Percentiles rank a stretch among this genome's conserved stretches.
phyloP scores from a whole-genome alignment of 2,329 filamentous ascomycete species.

The Pestalotiopsis sp. region DNA sequence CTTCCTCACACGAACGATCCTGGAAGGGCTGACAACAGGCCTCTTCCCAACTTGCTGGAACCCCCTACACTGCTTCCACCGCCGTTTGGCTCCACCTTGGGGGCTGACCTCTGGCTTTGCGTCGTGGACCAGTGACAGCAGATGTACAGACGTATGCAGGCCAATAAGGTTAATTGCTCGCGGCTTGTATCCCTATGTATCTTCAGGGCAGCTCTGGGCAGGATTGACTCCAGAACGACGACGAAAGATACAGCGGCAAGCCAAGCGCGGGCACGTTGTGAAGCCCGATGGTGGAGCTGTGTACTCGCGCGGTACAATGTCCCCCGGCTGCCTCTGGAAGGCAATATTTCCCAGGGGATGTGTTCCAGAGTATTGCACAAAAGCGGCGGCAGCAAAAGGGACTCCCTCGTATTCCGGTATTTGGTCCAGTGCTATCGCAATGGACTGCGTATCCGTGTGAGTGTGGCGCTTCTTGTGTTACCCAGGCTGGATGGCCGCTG shows the following conservation, averaged over 20 bases:
- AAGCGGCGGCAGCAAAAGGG: slow-evolving; percentile 25
- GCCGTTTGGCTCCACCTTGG: slow-evolving; percentile 24
- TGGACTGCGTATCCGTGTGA: slow-evolving; percentile 33
- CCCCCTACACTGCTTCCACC: slow-evolving; percentile 16
- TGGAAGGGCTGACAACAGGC: not conserved
- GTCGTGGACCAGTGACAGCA: slow-evolving; percentile 28
- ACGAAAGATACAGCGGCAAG: not conserved
- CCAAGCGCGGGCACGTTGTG: not conserved
- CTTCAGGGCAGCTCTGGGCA: slow-evolving; percentile 4
- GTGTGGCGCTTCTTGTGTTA: slow-evolving; percentile 36
- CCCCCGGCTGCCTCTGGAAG: slow-evolving; percentile 25
- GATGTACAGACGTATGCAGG: slow-evolving; percentile 25
- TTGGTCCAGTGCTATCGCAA: slow-evolving; percentile 29
- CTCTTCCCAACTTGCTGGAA: not conserved
- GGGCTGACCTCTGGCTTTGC: slow-evolving; percentile 23
- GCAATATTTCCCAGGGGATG: slow-evolving; percentile 20
- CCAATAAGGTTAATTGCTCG: slow-evolving; percentile 28
- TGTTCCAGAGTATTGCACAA: slow-evolving; percentile 26
- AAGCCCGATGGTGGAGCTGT: slow-evolving; percentile 27
- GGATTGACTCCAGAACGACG: not conserved
- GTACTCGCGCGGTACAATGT: slow-evolving; percentile 33
- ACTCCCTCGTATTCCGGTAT: slow-evolving; percentile 33
- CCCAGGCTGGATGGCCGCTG: slow-evolving; percentile 25
- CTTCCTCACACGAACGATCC: not conserved
- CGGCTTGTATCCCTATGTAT: slow-evolving; percentile 11